These are phyloP conservation scores for Suillus lakei DNA, from an alignment of 768 basidiomycete species.

Conservation along the genomic window DNA sequence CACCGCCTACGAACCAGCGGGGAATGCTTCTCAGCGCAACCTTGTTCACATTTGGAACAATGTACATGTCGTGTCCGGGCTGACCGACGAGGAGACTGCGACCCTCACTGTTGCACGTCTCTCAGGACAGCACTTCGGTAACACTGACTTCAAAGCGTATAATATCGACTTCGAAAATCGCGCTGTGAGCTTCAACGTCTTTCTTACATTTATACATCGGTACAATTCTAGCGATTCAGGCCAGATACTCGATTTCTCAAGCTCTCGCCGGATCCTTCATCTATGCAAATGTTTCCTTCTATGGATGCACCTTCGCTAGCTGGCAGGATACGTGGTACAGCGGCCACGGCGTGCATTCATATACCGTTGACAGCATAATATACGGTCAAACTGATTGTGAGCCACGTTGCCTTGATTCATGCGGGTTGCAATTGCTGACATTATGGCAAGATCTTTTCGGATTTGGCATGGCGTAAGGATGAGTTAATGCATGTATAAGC, in stretches of 20 bases:
- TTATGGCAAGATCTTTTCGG: slow-evolving; percentile 54
- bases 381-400: slow-evolving; percentile 69
- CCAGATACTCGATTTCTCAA: slow-evolving; percentile 63
- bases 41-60: slow-evolving; percentile 59
- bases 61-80: slow-evolving; percentile 47
- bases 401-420: slow-evolving; percentile 34
- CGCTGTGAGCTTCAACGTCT: slow-evolving; percentile 44
- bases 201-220: neutral
- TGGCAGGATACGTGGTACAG: slow-evolving; percentile 73
- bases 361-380: slow-evolving; percentile 63
- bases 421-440: neutral
- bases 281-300: slow-evolving; percentile 69
- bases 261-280: slow-evolving; percentile 67
- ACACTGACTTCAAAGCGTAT: slow-evolving; percentile 63
- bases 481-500: neutral
- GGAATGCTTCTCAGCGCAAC: slow-evolving; percentile 45
- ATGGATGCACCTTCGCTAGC: slow-evolving; percentile 62
- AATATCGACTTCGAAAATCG: slow-evolving; percentile 69
- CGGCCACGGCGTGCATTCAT: slow-evolving; percentile 60
- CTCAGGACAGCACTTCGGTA: slow-evolving; percentile 49
- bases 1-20: slow-evolving; percentile 41
- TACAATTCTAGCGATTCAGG: slow-evolving; percentile 26
- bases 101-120: slow-evolving; percentile 62
- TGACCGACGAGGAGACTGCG: slow-evolving; percentile 63
- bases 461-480: slow-evolving; percentile 59